Evolutionary conservation across 2,329 filamentous ascomycete genomes (phyloP), one percentile per base, ranked within the genome.

Genomic region (Myriosclerotinia curreyana): DNA sequence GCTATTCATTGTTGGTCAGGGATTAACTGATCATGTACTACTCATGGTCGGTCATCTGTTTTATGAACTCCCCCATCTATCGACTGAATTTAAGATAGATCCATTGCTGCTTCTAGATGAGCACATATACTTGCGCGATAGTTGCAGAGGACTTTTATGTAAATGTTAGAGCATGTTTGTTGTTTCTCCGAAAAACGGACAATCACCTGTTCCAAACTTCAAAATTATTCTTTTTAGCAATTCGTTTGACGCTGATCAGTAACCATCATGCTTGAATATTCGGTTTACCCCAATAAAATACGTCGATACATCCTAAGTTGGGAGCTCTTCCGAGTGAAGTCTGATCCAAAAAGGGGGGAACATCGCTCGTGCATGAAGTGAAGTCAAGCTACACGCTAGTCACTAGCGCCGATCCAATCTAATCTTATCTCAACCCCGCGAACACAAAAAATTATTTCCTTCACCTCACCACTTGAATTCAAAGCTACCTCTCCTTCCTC

Each of bases 331-430:
- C 17, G 42, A 44, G 42, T 8, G 17, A 44, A 44, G 42, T 44
- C 7, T 5, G n/a, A 48, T 1, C n/a, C 12, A 22, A 22, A 22
- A 22, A 48, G n/a, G 9, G 44, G 44, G n/a, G 44, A 48, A 22
- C 3, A 48, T 48, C 2, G 28, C 28, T 31, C 28, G 6, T 48
- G 20, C 8, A 46, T 46, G 42, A 46, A 46, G 42, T 46, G 42
- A 46, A 46, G 42, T 46, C 42, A n/a, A 46, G 15, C 20, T 44
- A 46, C 20, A 46, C 42, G 20, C 42, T n/a, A 46, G 20, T n/a
- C 42, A n/a, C 12, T 38, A 48, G 55, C 55, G 55, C 7, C 28
- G n/a, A 56, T 62, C 60, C 46, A 56, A 62, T 62, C 60, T 46
- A 56, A 46, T 46, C 52, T 54, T 44, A 62, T 54, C 60, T 44